These are phyloP conservation scores for Huiozyma sinensis DNA, from an alignment of 805 yeast species.

Conservation along the genomic window DNA sequence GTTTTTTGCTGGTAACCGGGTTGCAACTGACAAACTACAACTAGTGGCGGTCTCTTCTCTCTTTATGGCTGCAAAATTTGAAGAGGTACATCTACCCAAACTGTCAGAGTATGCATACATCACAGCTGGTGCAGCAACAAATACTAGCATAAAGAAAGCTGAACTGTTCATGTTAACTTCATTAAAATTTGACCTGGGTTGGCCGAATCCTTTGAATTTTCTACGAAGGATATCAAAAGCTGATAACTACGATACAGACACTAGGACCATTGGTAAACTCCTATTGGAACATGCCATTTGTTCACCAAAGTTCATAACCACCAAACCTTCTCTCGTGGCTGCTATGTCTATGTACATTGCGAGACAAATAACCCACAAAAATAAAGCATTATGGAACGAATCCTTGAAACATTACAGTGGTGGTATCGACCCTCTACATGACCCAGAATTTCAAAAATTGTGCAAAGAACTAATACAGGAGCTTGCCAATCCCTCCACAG, in stretches of 20 bases:
- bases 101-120: slow-evolving; percentile 77
- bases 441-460: slow-evolving; percentile 13
- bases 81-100: slow-evolving; percentile 83
- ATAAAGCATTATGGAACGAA: slow-evolving; percentile 16
- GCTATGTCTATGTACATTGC: slow-evolving; percentile 84
- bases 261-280: slow-evolving; percentile 79
- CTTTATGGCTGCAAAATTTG: slow-evolving; percentile 86
- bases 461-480: slow-evolving; percentile 21
- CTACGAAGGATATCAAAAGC: slow-evolving; percentile 82
- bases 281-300: slow-evolving; percentile 67
- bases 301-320: slow-evolving; percentile 63
- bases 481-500: slow-evolving; percentile 21
- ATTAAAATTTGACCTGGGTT: slow-evolving; percentile 63
- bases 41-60: slow-evolving; percentile 76
- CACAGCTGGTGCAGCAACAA: slow-evolving; percentile 76
- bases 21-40: slow-evolving; percentile 71
- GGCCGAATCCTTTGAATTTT: slow-evolving; percentile 86
- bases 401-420: slow-evolving; percentile 21
- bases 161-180: slow-evolving; percentile 69
- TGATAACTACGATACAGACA: slow-evolving; percentile 75
- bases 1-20: slow-evolving; percentile 63
- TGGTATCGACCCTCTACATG: slow-evolving; percentile 16
- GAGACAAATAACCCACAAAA: slow-evolving; percentile 40
- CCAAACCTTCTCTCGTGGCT: slow-evolving; percentile 68
- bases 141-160: slow-evolving; percentile 71